phyloP scores from a whole-genome alignment of 2,329 filamentous ascomycete species.

The Colletotrichum lupini region DNA sequence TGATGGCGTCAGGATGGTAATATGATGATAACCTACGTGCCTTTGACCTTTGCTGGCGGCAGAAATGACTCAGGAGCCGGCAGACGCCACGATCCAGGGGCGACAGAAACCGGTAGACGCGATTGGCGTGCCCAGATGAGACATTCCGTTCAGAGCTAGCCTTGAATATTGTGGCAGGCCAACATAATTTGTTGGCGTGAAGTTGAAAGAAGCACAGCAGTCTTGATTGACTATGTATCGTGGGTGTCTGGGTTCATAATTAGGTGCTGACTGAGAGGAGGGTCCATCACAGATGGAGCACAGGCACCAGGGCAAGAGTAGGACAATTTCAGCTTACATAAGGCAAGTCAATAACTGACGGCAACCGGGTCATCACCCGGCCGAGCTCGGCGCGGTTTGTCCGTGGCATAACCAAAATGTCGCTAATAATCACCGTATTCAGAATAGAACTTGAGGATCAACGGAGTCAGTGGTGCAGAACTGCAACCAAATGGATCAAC shows the following conservation, averaged over 20 bases:
- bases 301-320: neutral
- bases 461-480: neutral
- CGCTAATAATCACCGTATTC: too few relatives aligned
- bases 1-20: neutral
- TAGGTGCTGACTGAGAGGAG: neutral
- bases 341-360: neutral
- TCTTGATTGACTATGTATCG: neutral
- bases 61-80: neutral
- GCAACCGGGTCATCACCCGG: neutral
- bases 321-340: neutral
- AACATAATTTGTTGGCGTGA: neutral
- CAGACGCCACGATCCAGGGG: conserved; percentile 12
- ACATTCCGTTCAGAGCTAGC: neutral
- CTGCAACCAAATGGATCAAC: neutral
- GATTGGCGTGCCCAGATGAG: neutral
- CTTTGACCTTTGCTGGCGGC: neutral
- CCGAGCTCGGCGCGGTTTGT: neutral
- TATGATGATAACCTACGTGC: neutral
- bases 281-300: neutral
- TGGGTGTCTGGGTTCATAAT: neutral
- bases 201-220: neutral
- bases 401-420: too few relatives aligned
- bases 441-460: neutral
- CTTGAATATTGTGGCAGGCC: neutral
- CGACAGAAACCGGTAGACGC: neutral